These are phyloP conservation scores for Harringtonia aguacate DNA, from an alignment of 2,329 filamentous ascomycete genomes.

Conservation along the genomic window DNA sequence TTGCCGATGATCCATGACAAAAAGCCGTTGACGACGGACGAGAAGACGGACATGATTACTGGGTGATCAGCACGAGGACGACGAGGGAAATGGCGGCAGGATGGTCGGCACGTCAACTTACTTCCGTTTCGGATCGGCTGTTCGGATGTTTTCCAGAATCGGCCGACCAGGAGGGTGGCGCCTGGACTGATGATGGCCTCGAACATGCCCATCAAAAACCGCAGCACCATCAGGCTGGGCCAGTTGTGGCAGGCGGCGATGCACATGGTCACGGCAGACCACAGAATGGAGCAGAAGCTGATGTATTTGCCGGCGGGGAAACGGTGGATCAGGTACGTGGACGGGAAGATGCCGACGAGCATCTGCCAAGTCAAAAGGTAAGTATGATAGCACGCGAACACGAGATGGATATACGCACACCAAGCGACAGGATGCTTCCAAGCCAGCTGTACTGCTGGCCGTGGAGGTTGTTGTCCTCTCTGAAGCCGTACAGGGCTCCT, in stretches of 20 bases:
- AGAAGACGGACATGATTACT: constrained; percentile 18
- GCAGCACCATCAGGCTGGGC: constrained; percentile 18
- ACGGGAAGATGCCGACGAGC: constrained; percentile 12
- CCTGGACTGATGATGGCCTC: constrained; percentile 19
- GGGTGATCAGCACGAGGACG: constrained; percentile 3
- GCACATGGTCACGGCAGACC: constrained; percentile 19
- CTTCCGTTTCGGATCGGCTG: constrained; percentile 6
- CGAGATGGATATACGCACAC: no score
- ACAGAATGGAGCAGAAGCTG: constrained; percentile 19
- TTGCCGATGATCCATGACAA: constrained; percentile 47
- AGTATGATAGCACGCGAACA: neutral
- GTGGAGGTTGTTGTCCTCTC: constrained; percentile 15
- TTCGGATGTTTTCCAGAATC: constrained; percentile 18
- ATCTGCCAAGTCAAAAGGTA: neutral
- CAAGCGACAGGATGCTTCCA: neutral
- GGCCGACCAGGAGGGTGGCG: constrained; percentile 20
- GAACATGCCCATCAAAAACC: constrained; percentile 19
- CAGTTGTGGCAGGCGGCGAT: constrained; percentile 16
- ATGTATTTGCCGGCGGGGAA: no score
- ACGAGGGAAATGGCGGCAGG: no score
- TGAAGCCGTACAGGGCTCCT: constrained; percentile 22
- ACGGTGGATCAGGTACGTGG: constrained; percentile 18
- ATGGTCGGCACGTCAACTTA: neutral
- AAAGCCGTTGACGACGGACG: constrained; percentile 8
- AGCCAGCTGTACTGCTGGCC: constrained; percentile 5